These are phyloP conservation scores for Dothideomycetidae sp. DNA, from an alignment of 2,329 filamentous ascomycete species.

Conservation along the genomic window DNA sequence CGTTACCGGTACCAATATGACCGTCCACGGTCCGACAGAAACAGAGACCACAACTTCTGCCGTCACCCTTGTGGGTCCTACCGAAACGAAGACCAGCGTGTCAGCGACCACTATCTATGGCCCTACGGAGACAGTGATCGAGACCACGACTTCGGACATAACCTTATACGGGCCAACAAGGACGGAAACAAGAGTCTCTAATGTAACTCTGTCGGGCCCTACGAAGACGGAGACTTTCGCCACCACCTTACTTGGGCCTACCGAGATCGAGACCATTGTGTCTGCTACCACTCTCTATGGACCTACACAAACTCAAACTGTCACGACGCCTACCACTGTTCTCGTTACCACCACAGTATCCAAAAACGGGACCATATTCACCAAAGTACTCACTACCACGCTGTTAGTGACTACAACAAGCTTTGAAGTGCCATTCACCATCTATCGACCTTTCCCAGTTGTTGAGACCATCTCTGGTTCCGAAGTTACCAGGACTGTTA, in stretches of 20 bases:
- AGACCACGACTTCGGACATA: not conserved
- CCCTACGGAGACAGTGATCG: not conserved
- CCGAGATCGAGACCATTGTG: not conserved
- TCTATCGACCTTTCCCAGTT: slow-evolving; percentile 2
- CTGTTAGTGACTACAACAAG: slow-evolving; percentile 2
- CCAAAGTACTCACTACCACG: not conserved
- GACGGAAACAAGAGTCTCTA: not conserved
- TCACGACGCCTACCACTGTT: slow-evolving; percentile 2
- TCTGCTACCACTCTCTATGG: not conserved
- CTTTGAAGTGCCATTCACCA: slow-evolving; percentile 1
- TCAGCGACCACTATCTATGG: not conserved
- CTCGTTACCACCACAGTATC: slow-evolving; percentile 1
- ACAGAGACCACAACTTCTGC: not conserved
- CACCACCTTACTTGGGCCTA: not conserved
- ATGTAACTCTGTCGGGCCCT: not conserved
- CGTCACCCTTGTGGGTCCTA: not conserved
- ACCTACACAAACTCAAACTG: slow-evolving; percentile 1
- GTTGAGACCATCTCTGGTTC: slow-evolving; percentile 1
- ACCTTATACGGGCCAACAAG: not conserved
- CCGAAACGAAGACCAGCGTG: not conserved
- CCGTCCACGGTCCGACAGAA: not conserved
- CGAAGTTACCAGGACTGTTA: slow-evolving; percentile 4
- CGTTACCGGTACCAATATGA: slow-evolving; percentile 1
- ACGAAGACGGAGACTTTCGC: not conserved
- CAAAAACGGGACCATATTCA: not conserved